Conservation (phyloP, 345 rosid genomes). For the Pseudoturritis turrita region DNA sequence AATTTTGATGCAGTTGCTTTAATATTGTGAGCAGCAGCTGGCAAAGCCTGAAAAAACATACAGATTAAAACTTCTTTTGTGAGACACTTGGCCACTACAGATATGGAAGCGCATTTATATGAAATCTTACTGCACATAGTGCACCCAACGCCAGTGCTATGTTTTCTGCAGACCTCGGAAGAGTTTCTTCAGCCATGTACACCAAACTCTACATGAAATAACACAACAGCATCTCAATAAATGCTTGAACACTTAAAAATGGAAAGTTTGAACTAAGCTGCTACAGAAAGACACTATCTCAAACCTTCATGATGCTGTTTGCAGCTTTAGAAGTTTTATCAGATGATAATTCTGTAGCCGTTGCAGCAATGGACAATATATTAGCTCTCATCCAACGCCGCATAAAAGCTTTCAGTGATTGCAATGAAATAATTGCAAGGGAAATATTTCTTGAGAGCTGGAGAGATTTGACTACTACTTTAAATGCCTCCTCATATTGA, state of each 20-base stretch:
- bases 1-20: conserved; percentile 79
- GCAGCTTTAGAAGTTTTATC: conserved; percentile 79
- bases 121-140: conserved; percentile 56
- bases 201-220: conserved; percentile 50
- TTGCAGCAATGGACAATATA: conserved; percentile 44
- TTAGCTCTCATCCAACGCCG: conserved; percentile 71
- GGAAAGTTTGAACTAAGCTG: neutral
- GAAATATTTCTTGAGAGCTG: conserved; percentile 75
- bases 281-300: neutral
- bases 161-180: conserved; percentile 89
- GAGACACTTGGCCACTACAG: neutral
- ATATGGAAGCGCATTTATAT: conserved; percentile 14
- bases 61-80: neutral
- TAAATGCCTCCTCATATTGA: conserved; percentile 53
- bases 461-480: conserved; percentile 68
- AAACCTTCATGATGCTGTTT: conserved; percentile 78
- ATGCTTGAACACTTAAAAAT: neutral
- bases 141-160: conserved; percentile 85
- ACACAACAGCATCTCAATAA: conserved; percentile 1
- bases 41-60: conserved; percentile 60
- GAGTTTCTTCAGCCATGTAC: conserved; percentile 60
- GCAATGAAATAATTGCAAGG: conserved; percentile 75
- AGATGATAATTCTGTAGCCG: conserved; percentile 32
- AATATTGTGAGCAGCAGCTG: conserved; percentile 69
- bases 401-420: conserved; percentile 91